Percentiles rank a stretch among this genome's conserved stretches.
Evolutionary conservation across 805 yeast species (phyloP).

Genomic region (Ogataea methylovora): DNA sequence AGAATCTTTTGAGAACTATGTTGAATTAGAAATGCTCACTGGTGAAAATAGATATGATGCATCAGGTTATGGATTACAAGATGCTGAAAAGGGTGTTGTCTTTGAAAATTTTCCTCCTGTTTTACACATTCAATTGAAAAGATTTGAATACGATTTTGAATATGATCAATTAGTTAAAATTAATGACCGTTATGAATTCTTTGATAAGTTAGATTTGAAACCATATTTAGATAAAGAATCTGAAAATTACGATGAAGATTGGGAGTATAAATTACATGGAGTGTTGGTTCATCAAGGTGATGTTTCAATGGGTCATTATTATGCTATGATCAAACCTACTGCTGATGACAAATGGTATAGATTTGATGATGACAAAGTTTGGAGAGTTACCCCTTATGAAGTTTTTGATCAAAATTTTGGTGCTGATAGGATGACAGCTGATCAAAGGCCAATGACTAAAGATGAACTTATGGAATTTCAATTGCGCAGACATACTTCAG

Average conservation of each 20-base stretch:
- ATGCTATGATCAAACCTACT: slow-evolving; percentile 84
- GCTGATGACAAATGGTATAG: slow-evolving; percentile 70
- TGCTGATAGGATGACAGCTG: slow-evolving; percentile 49
- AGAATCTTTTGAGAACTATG: slow-evolving; percentile 77
- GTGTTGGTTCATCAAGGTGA: slow-evolving; percentile 96
- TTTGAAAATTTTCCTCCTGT: slow-evolving; percentile 90
- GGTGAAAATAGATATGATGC: slow-evolving; percentile 97
- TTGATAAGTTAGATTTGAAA: slow-evolving; percentile 70
- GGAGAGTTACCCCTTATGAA: slow-evolving; percentile 75
- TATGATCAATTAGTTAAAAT: slow-evolving; percentile 84
- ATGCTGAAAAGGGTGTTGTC: slow-evolving; percentile 93
- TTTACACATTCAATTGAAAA: slow-evolving; percentile 82
- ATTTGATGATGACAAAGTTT: slow-evolving; percentile 93
- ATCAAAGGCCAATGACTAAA: slow-evolving; percentile 44
- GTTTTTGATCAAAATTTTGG: slow-evolving; percentile 94
- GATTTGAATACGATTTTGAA: slow-evolving; percentile 91
- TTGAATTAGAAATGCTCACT: slow-evolving; percentile 79
- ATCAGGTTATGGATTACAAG: slow-evolving; percentile 83
- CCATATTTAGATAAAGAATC: slow-evolving; percentile 66
- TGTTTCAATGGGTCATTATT: slow-evolving; percentile 92
- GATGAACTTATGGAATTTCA: slow-evolving; percentile 56
- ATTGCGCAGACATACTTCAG: slow-evolving; percentile 80
- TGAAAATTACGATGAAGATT: slow-evolving; percentile 42
- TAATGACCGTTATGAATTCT: slow-evolving; percentile 88
- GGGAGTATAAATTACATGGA: slow-evolving; percentile 83